A percentile compares a stretch with the other conserved stretches of the same genome.
phyloP scores from a whole-genome alignment of 345 rosid genomes.

The Ceriops decandra region DNA sequence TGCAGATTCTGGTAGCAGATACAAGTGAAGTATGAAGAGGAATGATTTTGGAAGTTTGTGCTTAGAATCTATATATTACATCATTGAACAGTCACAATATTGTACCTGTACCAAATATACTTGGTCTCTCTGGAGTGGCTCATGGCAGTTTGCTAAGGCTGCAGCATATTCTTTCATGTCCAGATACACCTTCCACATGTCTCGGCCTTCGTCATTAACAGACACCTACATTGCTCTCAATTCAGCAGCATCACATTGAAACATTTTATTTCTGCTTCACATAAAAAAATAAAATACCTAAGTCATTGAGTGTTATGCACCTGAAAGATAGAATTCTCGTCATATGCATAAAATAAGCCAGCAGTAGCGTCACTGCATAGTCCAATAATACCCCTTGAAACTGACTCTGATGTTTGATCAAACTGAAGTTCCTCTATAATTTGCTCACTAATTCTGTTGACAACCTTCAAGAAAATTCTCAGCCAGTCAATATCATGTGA shows the following conservation, averaged over 20 bases:
- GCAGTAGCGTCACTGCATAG: constrained; percentile 97
- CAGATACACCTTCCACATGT: constrained; percentile 99
- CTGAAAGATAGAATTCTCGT: constrained; percentile 93
- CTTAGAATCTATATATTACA: not conserved
- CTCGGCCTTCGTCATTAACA: constrained; percentile 88
- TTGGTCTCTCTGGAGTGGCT: constrained; percentile 94
- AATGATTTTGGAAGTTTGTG: not conserved
- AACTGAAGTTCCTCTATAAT: constrained; percentile 96
- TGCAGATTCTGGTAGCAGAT: constrained; percentile 15
- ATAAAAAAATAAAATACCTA: constrained; percentile 16
- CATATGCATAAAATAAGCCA: constrained; percentile 93
- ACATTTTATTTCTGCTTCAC: constrained; percentile 6
- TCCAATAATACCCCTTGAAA: constrained; percentile 86
- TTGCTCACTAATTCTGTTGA: constrained; percentile 93
- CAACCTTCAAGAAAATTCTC: constrained; percentile 50
- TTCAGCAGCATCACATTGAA: constrained; percentile 2
- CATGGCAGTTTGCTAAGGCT: constrained; percentile 84
- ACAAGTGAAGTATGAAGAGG: not conserved
- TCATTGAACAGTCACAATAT: constrained; percentile 10
- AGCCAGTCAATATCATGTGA: not conserved
- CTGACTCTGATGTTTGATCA: constrained; percentile 82
- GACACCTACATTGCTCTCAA: constrained; percentile 53
- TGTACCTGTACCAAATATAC: constrained; percentile 91
- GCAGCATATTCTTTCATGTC: constrained; percentile 95
- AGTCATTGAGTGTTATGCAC: constrained; percentile 33